phyloP scores from a whole-genome alignment of 2,329 filamentous ascomycete species.

The Herpotrichia juniperi region DNA sequence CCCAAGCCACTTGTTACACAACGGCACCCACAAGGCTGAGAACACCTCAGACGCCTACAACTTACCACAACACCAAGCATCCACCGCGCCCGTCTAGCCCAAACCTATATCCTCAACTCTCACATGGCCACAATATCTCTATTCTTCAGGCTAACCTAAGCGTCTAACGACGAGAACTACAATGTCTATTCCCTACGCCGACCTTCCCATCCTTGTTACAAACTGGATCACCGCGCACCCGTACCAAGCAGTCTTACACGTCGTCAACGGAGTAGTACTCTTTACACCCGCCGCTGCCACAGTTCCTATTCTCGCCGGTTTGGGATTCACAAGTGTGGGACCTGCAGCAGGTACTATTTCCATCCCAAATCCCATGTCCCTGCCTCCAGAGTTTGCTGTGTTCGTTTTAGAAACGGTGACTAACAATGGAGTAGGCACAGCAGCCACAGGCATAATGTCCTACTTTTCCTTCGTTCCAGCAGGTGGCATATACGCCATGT shows the following conservation, averaged over 20 bases:
- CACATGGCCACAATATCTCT: too few relatives aligned
- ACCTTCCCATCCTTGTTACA: background rate
- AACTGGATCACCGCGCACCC: constrained; percentile 29
- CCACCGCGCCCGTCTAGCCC: too few relatives aligned
- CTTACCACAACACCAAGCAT: too few relatives aligned
- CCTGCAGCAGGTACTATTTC: constrained; percentile 26
- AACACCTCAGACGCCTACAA: too few relatives aligned
- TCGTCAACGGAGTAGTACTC: constrained; percentile 28
- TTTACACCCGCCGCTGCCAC: constrained; percentile 28
- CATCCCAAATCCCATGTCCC: background rate
- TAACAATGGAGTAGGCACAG: constrained; percentile 19
- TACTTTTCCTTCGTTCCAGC: constrained; percentile 27
- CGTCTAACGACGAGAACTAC: too few relatives aligned
- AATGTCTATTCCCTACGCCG: constrained; percentile 5
- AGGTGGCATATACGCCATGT: constrained; percentile 26
- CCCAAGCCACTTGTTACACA: too few relatives aligned
- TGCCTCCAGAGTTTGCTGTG: background rate
- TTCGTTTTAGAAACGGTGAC: background rate
- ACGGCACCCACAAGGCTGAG: too few relatives aligned
- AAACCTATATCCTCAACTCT: too few relatives aligned
- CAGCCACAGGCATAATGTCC: constrained; percentile 26
- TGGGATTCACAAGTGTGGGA: constrained; percentile 28
- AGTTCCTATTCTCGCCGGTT: constrained; percentile 24
- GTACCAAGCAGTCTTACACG: constrained; percentile 29
- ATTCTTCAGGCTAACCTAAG: too few relatives aligned